Conservation (phyloP, 2,329 filamentous ascomycete genomes). For the Phyllosticta citribraziliensis region DNA sequence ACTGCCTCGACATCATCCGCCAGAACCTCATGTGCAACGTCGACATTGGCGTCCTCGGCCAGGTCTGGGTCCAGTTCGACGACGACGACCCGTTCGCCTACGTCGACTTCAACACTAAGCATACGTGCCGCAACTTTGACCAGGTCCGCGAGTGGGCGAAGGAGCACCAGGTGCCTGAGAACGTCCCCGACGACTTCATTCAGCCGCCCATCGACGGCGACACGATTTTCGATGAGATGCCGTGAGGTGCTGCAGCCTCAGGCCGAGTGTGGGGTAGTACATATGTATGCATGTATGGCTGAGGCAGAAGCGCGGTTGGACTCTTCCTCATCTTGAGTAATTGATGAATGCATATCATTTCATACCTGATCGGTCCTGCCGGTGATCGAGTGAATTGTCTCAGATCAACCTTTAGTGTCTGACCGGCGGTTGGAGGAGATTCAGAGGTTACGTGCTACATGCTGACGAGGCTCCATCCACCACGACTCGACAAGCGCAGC, state of each 20-base stretch:
- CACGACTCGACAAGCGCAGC: not conserved
- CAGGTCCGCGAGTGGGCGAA: constrained; percentile 46
- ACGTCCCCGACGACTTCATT: constrained; percentile 34
- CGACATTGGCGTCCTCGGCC: constrained; percentile 51
- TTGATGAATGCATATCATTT: no score
- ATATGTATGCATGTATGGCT: not conserved
- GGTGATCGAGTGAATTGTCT: not conserved
- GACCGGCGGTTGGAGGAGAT: constrained; percentile 14
- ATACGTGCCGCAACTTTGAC: constrained; percentile 50
- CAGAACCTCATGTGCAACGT: constrained; percentile 55
- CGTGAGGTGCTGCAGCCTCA: constrained; percentile 11
- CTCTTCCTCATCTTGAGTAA: not conserved
- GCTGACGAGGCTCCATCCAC: not conserved
- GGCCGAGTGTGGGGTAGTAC: not conserved
- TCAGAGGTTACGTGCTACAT: not conserved
- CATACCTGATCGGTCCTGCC: no score
- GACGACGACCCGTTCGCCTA: constrained; percentile 41
- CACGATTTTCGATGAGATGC: constrained; percentile 20
- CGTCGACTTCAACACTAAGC: constrained; percentile 53
- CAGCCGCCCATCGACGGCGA: constrained; percentile 28
- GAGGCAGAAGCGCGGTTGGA: constrained; percentile 22
- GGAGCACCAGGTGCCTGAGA: constrained; percentile 39
- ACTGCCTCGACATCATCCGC: constrained; percentile 52
- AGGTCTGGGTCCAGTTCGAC: constrained; percentile 46
- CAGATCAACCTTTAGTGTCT: constrained; percentile 18